Percentiles rank a stretch among this genome's conserved stretches.
Evolutionary conservation across 1,139 yeast species (phyloP).

Genomic region (Suhomyces coccinellae): DNA sequence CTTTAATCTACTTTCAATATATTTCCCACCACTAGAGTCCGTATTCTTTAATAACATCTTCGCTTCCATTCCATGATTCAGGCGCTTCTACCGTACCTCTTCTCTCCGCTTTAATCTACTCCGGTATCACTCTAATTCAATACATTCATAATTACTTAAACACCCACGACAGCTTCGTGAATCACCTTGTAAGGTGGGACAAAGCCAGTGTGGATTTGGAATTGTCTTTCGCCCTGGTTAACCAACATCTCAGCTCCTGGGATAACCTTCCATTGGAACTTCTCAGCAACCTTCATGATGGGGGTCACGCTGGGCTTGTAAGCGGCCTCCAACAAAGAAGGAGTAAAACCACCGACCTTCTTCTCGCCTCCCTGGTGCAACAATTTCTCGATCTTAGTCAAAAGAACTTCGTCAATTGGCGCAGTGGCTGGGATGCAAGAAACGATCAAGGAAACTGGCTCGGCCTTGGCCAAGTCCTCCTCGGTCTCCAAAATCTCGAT

Average conservation of each 20-base stretch:
- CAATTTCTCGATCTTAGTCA: constrained; percentile 47
- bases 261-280: constrained; percentile 66
- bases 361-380: constrained; percentile 41
- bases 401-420: constrained; percentile 59
- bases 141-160: not conserved
- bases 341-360: constrained; percentile 37
- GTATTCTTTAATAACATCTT: no score
- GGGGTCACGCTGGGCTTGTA: constrained; percentile 88
- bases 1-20: no score
- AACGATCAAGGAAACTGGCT: constrained; percentile 61
- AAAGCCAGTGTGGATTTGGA: constrained; percentile 73
- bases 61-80: no score
- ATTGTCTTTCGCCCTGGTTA: constrained; percentile 89
- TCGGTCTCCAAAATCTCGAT: constrained; percentile 57
- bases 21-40: no score
- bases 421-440: constrained; percentile 90
- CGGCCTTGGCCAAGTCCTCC: constrained; percentile 43
- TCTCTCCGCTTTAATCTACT: not conserved
- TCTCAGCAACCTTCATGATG: constrained; percentile 73
- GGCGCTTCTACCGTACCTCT: no score
- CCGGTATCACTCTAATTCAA: not conserved
- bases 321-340: constrained; percentile 83
- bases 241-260: constrained; percentile 92
- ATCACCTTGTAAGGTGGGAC: constrained; percentile 61
- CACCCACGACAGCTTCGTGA: constrained; percentile 52